These are phyloP conservation scores for Fusarium hainanense DNA, from an alignment of 2,329 filamentous ascomycete species.

Conservation along the genomic window DNA sequence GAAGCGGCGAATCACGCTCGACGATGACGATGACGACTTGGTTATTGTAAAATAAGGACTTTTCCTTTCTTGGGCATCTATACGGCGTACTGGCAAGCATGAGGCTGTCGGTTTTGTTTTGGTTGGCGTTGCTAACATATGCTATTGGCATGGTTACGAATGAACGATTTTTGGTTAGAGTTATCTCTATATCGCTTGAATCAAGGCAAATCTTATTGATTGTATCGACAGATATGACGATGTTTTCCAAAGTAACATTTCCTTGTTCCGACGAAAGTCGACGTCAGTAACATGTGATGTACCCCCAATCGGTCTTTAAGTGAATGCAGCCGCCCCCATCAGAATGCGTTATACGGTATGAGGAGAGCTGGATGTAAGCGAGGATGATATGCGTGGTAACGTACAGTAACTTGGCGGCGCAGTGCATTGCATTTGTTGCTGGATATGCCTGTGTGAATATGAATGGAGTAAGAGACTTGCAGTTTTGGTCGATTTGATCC, in stretches of 20 bases:
- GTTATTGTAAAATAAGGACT: constrained; percentile 54
- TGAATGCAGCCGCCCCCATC: constrained; percentile 2
- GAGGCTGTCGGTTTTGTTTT: constrained; percentile 16
- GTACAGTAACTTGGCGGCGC: constrained; percentile 1
- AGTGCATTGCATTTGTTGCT: constrained; percentile 7
- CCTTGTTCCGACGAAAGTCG: constrained; percentile 2
- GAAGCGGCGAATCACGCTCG: constrained; percentile 51
- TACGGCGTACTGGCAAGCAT: constrained; percentile 37
- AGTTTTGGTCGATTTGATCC: neutral
- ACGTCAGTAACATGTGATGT: constrained; percentile 12
- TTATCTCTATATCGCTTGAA: constrained; percentile 35
- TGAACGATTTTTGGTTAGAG: constrained; percentile 38
- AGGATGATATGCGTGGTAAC: neutral
- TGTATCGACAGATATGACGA: constrained; percentile 1
- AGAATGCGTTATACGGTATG: neutral
- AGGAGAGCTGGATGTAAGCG: neutral
- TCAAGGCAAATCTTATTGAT: constrained; percentile 27
- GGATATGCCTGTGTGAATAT: neutral
- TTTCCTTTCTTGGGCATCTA: constrained; percentile 20
- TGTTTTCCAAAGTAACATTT: neutral
- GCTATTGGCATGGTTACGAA: constrained; percentile 41
- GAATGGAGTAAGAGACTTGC: neutral
- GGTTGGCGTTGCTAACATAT: constrained; percentile 36
- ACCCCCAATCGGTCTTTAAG: constrained; percentile 1
- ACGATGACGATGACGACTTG: constrained; percentile 64